Percentiles rank a stretch among this genome's conserved stretches.
These are phyloP conservation scores for Malus sylvestris DNA, from an alignment of 306 rosid species.

Conservation along the genomic window DNA sequence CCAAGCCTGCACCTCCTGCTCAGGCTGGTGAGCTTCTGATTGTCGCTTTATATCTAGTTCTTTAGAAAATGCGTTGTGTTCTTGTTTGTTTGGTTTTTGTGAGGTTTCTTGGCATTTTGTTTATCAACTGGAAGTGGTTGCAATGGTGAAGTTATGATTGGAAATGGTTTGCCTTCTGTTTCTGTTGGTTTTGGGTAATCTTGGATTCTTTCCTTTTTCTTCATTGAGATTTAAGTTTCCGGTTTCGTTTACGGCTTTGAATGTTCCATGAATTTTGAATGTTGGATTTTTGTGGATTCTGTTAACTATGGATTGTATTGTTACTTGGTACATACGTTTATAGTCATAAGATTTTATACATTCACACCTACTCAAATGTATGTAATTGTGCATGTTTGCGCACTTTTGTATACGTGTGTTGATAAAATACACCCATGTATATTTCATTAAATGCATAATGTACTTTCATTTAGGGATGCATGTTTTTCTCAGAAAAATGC, in stretches of 20 bases:
- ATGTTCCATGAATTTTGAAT: not conserved
- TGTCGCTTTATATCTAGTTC: not conserved
- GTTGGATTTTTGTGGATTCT: not conserved
- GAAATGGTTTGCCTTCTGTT: not conserved
- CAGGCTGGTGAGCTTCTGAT: conserved; percentile 58
- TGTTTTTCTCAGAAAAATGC: not conserved
- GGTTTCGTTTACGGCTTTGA: not conserved
- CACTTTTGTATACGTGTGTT: not conserved
- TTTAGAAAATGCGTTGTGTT: not conserved
- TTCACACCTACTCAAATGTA: not conserved
- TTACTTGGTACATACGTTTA: not conserved
- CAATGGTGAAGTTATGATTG: not conserved
- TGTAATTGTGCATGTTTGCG: not conserved
- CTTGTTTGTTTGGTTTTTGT: not conserved
- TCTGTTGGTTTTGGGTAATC: not conserved
- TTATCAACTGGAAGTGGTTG: not conserved
- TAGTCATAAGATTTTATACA: not conserved
- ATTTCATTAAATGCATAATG: not conserved
- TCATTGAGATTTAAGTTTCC: not conserved
- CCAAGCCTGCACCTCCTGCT: conserved; percentile 78
- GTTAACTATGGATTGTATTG: not conserved
- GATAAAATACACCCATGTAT: not conserved
- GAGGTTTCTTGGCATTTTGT: not conserved
- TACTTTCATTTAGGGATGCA: not conserved
- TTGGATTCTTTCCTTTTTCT: not conserved